A percentile compares a stretch with the other conserved stretches of the same genome.
Conservation (phyloP, 352 stramenopile species). For the Elongisporangium prolatum region DNA sequence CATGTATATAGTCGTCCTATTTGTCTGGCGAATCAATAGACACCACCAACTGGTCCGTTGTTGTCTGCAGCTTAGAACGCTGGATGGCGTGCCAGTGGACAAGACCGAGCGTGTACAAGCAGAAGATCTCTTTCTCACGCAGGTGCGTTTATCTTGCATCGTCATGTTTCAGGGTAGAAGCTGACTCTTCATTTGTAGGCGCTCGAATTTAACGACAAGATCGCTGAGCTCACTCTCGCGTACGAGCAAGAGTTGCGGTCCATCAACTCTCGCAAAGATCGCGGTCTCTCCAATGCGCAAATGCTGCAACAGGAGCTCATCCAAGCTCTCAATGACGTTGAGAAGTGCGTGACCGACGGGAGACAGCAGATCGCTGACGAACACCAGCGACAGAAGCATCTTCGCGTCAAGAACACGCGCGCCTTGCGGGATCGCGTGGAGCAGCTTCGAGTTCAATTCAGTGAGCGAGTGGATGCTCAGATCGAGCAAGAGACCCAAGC, state of each 20-base stretch:
- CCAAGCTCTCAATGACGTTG: constrained; percentile 49
- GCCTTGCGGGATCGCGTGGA: constrained; percentile 32
- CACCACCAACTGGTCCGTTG: not conserved
- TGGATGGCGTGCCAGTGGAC: constrained; percentile 47
- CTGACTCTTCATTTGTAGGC: constrained; percentile 12
- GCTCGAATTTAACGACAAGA: constrained; percentile 61
- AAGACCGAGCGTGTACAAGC: constrained; percentile 28
- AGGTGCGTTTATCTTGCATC: constrained; percentile 12
- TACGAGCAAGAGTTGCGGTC: constrained; percentile 55
- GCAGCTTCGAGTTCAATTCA: constrained; percentile 23
- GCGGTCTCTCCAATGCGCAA: constrained; percentile 36
- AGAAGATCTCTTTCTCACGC: constrained; percentile 43
- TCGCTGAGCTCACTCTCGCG: constrained; percentile 42
- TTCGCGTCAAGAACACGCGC: constrained; percentile 35
- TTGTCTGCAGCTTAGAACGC: constrained; percentile 21
- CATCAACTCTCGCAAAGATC: constrained; percentile 35
- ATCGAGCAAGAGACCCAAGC: constrained; percentile 14
- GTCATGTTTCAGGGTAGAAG: not conserved
- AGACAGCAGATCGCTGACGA: constrained; percentile 42
- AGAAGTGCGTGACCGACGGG: constrained; percentile 34
- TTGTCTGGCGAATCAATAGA: too few species aligned
- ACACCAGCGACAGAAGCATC: constrained; percentile 29
- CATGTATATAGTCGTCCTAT: constrained; percentile 35
- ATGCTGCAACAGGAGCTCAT: constrained; percentile 67
- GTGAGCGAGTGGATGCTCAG: constrained; percentile 12